These are phyloP conservation scores for Trichosporon inkin DNA, from an alignment of 1,284 basidiomycete genomes.

Conservation along the genomic window DNA sequence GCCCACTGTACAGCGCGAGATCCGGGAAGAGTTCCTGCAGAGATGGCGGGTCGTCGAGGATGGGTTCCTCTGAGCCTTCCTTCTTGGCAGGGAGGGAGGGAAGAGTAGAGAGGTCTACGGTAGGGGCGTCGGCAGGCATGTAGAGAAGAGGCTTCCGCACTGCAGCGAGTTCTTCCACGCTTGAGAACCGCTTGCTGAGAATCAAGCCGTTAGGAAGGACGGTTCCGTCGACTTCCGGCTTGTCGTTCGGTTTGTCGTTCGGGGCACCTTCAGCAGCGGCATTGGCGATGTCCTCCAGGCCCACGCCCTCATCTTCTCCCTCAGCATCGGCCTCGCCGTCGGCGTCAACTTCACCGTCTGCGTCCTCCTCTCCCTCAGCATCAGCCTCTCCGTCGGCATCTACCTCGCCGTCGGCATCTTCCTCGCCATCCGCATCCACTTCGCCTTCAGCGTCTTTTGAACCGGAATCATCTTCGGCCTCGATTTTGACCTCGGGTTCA, in stretches of 20 bases:
- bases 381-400: slow-evolving; percentile 22
- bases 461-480: slow-evolving; percentile 24
- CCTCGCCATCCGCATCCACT: slow-evolving; percentile 18
- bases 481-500: slow-evolving; percentile 31
- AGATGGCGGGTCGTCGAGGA: slow-evolving; percentile 20
- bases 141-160: slow-evolving; percentile 38
- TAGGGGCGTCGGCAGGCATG: slow-evolving; percentile 30
- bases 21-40: slow-evolving; percentile 56
- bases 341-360: slow-evolving; percentile 35
- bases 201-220: slow-evolving; percentile 37
- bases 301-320: slow-evolving; percentile 37
- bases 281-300: slow-evolving; percentile 27
- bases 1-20: slow-evolving; percentile 51
- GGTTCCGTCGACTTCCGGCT: slow-evolving; percentile 24
- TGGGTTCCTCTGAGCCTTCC: not conserved
- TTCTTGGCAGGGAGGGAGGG: slow-evolving; percentile 15
- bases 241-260: slow-evolving; percentile 12
- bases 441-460: slow-evolving; percentile 20
- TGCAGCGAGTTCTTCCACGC: slow-evolving; percentile 30
- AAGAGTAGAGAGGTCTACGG: slow-evolving; percentile 36
- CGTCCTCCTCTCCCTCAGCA: slow-evolving; percentile 39
- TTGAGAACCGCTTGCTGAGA: slow-evolving; percentile 39
- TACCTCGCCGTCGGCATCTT: slow-evolving; percentile 15
- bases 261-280: slow-evolving; percentile 14
- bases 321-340: slow-evolving; percentile 29